A percentile compares a stretch with the other conserved stretches of the same genome.
These are phyloP conservation scores for Aspergillus sp. DNA, from an alignment of 2,329 filamentous ascomycete genomes.

Conservation along the genomic window DNA sequence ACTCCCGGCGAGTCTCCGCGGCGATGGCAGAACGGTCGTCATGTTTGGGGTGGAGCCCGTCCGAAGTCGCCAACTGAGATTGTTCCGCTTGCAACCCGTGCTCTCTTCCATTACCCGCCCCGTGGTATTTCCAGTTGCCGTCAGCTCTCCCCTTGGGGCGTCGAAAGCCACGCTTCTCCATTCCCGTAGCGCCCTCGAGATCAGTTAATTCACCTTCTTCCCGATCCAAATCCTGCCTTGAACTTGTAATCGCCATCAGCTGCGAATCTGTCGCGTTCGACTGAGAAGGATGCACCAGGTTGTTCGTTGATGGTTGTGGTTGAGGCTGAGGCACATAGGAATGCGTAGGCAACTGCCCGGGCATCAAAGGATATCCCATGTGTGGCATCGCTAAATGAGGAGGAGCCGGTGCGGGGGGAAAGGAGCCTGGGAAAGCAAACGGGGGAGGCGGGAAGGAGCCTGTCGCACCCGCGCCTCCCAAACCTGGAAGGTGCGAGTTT, in stretches of 20 bases:
- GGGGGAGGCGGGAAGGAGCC: conserved; percentile 29
- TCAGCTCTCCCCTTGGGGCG: background rate
- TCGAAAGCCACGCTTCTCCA: background rate
- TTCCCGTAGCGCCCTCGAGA: conserved; percentile 48
- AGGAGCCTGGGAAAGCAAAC: conserved; percentile 32
- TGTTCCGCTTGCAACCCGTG: background rate
- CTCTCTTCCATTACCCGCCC: background rate
- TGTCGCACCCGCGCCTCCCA: conserved; percentile 23
- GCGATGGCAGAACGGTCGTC: background rate
- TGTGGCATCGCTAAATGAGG: conserved; percentile 32
- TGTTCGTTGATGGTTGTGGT: conserved; percentile 7
- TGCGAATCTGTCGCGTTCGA: conserved; percentile 13
- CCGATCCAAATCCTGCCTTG: conserved; percentile 44
- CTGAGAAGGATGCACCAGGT: conserved; percentile 7
- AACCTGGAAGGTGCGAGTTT: conserved; percentile 31
- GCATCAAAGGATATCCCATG: conserved; percentile 23
- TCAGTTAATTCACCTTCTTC: conserved; percentile 82
- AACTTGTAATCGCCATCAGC: conserved; percentile 21
- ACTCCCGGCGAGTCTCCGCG: background rate
- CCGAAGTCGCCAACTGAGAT: background rate
- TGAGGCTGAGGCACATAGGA: conserved; percentile 8
- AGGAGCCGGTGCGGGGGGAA: conserved; percentile 32
- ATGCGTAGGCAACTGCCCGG: conserved; percentile 14
- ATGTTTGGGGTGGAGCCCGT: background rate
- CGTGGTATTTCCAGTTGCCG: background rate